Conservation (phyloP, 2,329 filamentous ascomycete genomes). For the Colletotrichum sp. region DNA sequence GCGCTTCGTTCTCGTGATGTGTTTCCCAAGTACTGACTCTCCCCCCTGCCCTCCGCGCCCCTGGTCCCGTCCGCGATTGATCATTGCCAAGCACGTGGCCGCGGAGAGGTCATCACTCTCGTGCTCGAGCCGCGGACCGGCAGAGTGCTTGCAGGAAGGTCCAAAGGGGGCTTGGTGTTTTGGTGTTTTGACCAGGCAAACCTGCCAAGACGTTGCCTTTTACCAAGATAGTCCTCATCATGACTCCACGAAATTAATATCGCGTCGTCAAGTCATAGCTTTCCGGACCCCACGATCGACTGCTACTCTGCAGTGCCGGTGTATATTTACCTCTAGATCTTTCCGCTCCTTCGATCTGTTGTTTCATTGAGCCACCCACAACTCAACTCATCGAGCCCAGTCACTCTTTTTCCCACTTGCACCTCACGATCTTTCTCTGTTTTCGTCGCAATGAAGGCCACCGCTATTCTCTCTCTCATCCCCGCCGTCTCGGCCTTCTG, state of each 20-base stretch:
- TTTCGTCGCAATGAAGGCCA: conserved; percentile 25
- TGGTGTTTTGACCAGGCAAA: not conserved
- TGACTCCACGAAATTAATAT: conserved; percentile 13
- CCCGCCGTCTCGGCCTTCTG: conserved; percentile 30
- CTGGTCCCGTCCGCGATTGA: not conserved
- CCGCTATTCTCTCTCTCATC: conserved; percentile 21
- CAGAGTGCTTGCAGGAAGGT: not conserved
- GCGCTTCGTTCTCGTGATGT: conserved; percentile 1
- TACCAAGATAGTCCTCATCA: not conserved
- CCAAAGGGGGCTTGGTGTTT: not conserved
- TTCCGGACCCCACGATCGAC: not conserved
- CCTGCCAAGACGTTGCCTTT: conserved; percentile 8
- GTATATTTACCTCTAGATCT: conserved; percentile 14
- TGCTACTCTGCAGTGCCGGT: not conserved
- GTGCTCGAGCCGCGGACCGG: not conserved
- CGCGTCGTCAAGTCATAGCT: not conserved
- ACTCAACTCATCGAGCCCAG: not conserved
- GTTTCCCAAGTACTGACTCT: conserved; percentile 2
- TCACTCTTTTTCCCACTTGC: not conserved
- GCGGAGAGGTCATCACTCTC: not conserved
- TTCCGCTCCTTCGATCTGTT: not conserved
- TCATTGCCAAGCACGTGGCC: conserved; percentile 4
- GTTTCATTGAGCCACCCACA: not conserved
- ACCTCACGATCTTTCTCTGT: not conserved
- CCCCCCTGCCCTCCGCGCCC: not conserved